Percentiles rank a stretch among this genome's conserved stretches.
These are phyloP conservation scores for Trichosanthes cucumerina DNA, from an alignment of 306 rosid species.

Conservation along the genomic window DNA sequence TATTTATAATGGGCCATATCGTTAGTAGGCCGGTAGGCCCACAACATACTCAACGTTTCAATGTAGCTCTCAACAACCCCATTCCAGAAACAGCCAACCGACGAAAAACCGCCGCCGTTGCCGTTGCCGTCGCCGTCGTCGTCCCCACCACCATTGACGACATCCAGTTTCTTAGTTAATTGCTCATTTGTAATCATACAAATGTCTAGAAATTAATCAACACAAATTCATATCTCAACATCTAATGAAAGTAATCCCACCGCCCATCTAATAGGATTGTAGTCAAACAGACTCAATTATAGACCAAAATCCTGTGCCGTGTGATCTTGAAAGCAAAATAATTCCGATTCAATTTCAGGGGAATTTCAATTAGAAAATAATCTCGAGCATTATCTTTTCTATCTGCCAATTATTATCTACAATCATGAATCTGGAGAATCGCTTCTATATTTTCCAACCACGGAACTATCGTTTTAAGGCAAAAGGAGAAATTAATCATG, in stretches of 20 bases:
- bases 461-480: neutral
- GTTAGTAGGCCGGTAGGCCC: slow-evolving; percentile 1
- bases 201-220: neutral
- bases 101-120: neutral
- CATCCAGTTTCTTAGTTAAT: neutral
- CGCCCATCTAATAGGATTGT: neutral
- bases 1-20: neutral
- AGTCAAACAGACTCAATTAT: neutral
- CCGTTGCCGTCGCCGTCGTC: neutral
- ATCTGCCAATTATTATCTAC: neutral
- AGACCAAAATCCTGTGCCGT: neutral
- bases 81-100: slow-evolving; percentile 5
- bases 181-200: neutral
- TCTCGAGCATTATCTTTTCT: neutral
- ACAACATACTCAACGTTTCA: neutral
- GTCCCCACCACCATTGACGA: neutral
- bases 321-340: neutral
- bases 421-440: neutral
- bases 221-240: neutral
- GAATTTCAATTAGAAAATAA: slow-evolving; percentile 1
- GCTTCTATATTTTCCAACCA: neutral
- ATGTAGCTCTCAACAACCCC: neutral
- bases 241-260: neutral
- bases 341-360: neutral
- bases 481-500: neutral